phyloP scores from a whole-genome alignment of 139 green algal species.

The Medakamo hakoo region DNA sequence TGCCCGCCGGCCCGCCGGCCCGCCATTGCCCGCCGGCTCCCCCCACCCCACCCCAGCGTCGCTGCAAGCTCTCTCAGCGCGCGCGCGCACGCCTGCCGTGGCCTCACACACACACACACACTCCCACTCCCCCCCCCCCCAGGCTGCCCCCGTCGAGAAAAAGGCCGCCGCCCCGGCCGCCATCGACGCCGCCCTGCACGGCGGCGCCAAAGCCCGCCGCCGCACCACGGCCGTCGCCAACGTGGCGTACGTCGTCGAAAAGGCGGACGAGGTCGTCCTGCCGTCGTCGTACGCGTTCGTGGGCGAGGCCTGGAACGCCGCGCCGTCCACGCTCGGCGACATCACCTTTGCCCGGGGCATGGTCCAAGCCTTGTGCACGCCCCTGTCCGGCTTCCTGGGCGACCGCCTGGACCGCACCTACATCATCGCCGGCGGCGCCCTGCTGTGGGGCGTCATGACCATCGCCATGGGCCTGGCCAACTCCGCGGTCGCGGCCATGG shows the following conservation, averaged over 20 bases:
- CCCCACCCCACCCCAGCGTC: too few relatives aligned
- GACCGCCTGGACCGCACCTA: constrained; percentile 33
- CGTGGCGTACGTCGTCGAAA: constrained; percentile 21
- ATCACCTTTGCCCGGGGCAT: background rate
- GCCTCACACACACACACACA: too few relatives aligned
- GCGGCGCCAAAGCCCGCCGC: too few relatives aligned
- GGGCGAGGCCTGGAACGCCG: too few relatives aligned
- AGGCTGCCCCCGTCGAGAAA: too few relatives aligned
- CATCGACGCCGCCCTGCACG: background rate
- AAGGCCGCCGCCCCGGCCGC: background rate
- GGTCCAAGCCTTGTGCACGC: constrained; percentile 13
- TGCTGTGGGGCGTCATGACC: constrained; percentile 65
- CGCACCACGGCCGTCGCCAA: constrained; percentile 23
- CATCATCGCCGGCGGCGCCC: constrained; percentile 39
- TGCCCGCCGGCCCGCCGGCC: too few relatives aligned
- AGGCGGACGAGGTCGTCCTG: constrained; percentile 24
- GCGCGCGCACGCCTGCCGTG: too few relatives aligned
- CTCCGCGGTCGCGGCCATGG: constrained; percentile 19
- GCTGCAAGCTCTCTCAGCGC: too few relatives aligned
- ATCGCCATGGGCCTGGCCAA: constrained; percentile 28
- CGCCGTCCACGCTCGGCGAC: background rate
- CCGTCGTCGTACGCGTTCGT: constrained; percentile 9
- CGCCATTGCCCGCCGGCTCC: too few relatives aligned
- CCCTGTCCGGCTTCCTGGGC: constrained; percentile 22
- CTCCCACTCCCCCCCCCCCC: too few relatives aligned